phyloP scores from a whole-genome alignment of 2,329 filamentous ascomycete genomes.

The Verticillium isaacii region DNA sequence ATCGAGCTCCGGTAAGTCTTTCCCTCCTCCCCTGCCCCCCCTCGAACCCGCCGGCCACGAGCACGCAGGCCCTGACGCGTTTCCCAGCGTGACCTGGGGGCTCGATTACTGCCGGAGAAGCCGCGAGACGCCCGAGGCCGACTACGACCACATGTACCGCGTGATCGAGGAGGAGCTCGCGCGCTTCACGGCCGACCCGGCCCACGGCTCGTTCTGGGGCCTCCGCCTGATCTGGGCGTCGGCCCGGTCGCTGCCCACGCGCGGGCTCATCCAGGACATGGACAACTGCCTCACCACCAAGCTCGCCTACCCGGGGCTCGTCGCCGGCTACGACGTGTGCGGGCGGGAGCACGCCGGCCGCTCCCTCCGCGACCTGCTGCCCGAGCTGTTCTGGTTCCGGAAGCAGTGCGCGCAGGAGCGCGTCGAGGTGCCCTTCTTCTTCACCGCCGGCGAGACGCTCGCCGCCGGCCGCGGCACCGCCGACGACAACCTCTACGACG shows the following conservation, averaged over 20 bases:
- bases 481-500: slow-evolving; percentile 67
- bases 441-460: slow-evolving; percentile 78
- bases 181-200: slow-evolving; percentile 55
- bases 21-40: neutral
- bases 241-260: slow-evolving; percentile 56
- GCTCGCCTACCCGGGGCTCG: slow-evolving; percentile 63
- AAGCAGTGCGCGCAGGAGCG: slow-evolving; percentile 69
- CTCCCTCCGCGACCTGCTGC: slow-evolving; percentile 65
- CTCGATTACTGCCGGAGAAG: slow-evolving; percentile 58
- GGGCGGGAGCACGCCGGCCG: slow-evolving; percentile 73
- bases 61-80: neutral
- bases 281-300: slow-evolving; percentile 75
- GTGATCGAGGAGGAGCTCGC: slow-evolving; percentile 69
- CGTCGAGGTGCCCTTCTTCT: slow-evolving; percentile 79
- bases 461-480: slow-evolving; percentile 30
- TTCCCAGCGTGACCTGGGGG: slow-evolving; percentile 55
- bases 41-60: neutral
- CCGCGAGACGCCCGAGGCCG: slow-evolving; percentile 53
- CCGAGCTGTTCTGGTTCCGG: slow-evolving; percentile 81
- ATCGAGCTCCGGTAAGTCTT: slow-evolving; percentile 55
- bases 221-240: slow-evolving; percentile 74
- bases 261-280: slow-evolving; percentile 69
- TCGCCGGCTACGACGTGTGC: slow-evolving; percentile 81
- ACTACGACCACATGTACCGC: slow-evolving; percentile 59
- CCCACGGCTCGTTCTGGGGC: slow-evolving; percentile 68